phyloP scores from a whole-genome alignment of 768 basidiomycete species.

The Tulasnella sp. region DNA sequence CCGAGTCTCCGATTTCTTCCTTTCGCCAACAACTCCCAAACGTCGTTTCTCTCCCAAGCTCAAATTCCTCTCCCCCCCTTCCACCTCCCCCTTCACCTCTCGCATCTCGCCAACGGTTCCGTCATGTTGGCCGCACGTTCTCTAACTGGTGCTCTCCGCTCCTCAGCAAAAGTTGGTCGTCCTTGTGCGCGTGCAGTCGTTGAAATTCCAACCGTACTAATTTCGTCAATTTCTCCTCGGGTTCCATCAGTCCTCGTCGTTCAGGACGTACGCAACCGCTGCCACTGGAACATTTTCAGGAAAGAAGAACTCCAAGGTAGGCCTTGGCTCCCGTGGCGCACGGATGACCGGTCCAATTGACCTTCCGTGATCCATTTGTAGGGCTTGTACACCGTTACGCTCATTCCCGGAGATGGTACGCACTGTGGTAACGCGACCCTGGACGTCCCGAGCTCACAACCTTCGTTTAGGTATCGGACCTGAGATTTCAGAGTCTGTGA shows the following conservation, averaged over 20 bases:
- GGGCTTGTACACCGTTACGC: slow-evolving; percentile 95
- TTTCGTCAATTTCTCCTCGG: neutral
- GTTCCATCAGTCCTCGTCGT: neutral
- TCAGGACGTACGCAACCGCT: slow-evolving; percentile 46
- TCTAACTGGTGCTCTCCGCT: slow-evolving; percentile 22
- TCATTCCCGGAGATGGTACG: slow-evolving; percentile 94
- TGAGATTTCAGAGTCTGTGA: slow-evolving; percentile 94
- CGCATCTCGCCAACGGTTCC: neutral
- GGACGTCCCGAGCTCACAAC: slow-evolving; percentile 19
- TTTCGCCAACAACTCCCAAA: slow-evolving; percentile 14
- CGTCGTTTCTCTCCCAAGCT: neutral
- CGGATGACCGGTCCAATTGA: slow-evolving; percentile 1
- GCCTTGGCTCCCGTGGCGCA: slow-evolving; percentile 30
- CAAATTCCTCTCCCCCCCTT: neutral
- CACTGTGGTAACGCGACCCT: slow-evolving; percentile 10
- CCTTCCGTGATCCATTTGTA: slow-evolving; percentile 30
- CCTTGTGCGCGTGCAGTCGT: neutral
- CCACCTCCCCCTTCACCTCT: neutral
- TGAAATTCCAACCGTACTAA: slow-evolving; percentile 4
- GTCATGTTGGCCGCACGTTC: slow-evolving; percentile 23
- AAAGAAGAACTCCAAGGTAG: slow-evolving; percentile 79
- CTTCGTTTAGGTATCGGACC: slow-evolving; percentile 80
- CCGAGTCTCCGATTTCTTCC: slow-evolving; percentile 9
- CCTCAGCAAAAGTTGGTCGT: slow-evolving; percentile 9
- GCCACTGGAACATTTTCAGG: slow-evolving; percentile 85